These are phyloP conservation scores for Trichoderma afroharzianum DNA, from an alignment of 2,329 filamentous ascomycete species.

Conservation along the genomic window DNA sequence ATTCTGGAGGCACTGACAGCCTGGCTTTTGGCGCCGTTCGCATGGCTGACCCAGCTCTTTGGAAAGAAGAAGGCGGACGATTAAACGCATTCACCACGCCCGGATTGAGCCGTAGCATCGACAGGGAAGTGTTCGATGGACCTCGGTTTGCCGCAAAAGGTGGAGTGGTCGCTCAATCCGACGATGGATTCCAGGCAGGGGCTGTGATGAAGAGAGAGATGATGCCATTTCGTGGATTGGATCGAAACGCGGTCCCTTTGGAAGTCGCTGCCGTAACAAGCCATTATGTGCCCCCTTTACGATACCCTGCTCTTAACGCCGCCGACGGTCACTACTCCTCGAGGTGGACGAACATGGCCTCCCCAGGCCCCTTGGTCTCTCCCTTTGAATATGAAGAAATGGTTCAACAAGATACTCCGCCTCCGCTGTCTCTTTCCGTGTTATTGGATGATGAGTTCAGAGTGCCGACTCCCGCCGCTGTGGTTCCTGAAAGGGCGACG, in stretches of 20 bases:
- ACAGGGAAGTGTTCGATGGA: slow-evolving; percentile 1
- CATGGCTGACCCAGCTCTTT: slow-evolving; percentile 16
- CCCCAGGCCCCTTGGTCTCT: neutral
- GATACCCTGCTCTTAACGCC: slow-evolving; percentile 14
- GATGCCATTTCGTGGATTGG: slow-evolving; percentile 12
- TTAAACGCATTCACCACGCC: slow-evolving; percentile 14
- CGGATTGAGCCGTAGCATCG: slow-evolving; percentile 12
- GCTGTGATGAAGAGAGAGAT: slow-evolving; percentile 7
- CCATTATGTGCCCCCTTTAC: slow-evolving; percentile 5
- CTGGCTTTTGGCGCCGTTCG: slow-evolving; percentile 19
- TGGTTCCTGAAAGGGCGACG: slow-evolving; percentile 42
- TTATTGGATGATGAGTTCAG: slow-evolving; percentile 22
- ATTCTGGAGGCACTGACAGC: slow-evolving; percentile 16
- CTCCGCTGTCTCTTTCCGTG: slow-evolving; percentile 18
- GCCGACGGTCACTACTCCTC: slow-evolving; percentile 12
- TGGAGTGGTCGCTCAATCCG: slow-evolving; percentile 15
- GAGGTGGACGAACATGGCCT: neutral
- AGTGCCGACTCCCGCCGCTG: slow-evolving; percentile 45
- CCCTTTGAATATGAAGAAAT: slow-evolving; percentile 8
- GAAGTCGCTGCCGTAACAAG: slow-evolving; percentile 16
- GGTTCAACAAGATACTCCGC: slow-evolving; percentile 15
- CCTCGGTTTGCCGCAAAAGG: neutral
- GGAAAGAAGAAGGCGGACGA: slow-evolving; percentile 11
- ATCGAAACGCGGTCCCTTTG: slow-evolving; percentile 15
- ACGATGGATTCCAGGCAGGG: slow-evolving; percentile 8